Evolutionary conservation across 2,329 filamentous ascomycete species (phyloP).

Genomic region (Kalmusia sp.): DNA sequence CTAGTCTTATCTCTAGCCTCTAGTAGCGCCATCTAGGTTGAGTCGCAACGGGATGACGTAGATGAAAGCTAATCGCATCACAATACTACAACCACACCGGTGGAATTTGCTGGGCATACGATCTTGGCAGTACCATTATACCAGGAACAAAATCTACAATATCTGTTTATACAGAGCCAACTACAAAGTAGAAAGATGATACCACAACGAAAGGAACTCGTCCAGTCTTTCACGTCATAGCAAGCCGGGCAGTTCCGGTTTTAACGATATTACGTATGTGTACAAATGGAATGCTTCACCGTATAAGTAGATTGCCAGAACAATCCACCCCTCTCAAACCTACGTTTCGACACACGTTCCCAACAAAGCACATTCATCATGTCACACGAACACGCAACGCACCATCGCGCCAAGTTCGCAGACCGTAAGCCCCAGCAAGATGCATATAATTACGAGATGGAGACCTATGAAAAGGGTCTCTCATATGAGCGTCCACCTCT

Average conservation of each 20-base stretch:
- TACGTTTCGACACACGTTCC: not conserved
- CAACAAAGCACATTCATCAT: not conserved
- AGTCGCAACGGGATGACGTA: not conserved
- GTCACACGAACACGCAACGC: conserved; percentile 4
- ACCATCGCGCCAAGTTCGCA: conserved; percentile 4
- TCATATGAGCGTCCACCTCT: conserved; percentile 40
- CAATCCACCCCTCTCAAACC: not conserved
- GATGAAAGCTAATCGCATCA: not conserved
- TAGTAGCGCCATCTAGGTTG: not conserved
- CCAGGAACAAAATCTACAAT: not conserved
- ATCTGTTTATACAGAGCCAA: too few relatives aligned
- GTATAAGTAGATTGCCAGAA: too few relatives aligned
- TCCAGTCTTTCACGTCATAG: not conserved
- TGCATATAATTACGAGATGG: conserved; percentile 1
- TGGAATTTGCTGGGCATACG: not conserved
- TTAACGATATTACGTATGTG: not conserved
- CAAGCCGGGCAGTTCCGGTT: not conserved
- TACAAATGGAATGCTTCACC: too few relatives aligned
- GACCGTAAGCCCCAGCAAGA: conserved; percentile 7
- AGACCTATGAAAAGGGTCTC: conserved; percentile 37
- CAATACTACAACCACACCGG: not conserved
- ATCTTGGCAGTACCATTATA: not conserved
- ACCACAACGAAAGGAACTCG: too few relatives aligned
- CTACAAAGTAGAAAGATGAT: too few relatives aligned
- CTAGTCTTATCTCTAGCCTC: too few relatives aligned